phyloP scores from a whole-genome alignment of 495 filamentous ascomycete species.

The Penicillium desertorum region DNA sequence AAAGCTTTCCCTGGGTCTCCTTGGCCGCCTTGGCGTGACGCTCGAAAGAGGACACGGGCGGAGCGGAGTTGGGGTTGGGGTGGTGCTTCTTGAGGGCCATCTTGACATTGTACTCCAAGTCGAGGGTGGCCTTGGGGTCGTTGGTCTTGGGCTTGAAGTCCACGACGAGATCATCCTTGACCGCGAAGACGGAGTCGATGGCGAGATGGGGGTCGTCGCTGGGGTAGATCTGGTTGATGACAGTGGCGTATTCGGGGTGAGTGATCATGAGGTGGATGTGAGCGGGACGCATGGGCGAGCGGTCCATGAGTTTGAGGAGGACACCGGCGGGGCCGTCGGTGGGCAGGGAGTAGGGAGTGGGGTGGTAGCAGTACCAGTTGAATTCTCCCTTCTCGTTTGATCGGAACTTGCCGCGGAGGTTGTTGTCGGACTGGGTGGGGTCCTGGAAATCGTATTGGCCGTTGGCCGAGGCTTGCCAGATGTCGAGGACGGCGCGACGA shows the following conservation, averaged over 20 bases:
- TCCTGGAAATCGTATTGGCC: slow-evolving; percentile 91
- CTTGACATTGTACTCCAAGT: slow-evolving; percentile 47
- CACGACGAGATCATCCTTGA: slow-evolving; percentile 64
- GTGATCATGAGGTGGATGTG: slow-evolving; percentile 54
- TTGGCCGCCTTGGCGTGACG: slow-evolving; percentile 34
- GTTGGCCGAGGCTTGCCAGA: slow-evolving; percentile 85
- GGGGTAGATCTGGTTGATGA: slow-evolving; percentile 66
- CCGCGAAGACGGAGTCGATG: slow-evolving; percentile 65
- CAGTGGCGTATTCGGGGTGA: slow-evolving; percentile 49
- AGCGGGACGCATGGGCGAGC: slow-evolving; percentile 55
- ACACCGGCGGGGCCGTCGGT: slow-evolving; percentile 71
- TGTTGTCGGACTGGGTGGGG: slow-evolving; percentile 73
- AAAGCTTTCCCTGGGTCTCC: slow-evolving; percentile 6
- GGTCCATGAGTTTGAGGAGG: slow-evolving; percentile 69
- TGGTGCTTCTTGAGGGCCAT: slow-evolving; percentile 51
- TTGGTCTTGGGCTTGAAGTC: slow-evolving; percentile 57
- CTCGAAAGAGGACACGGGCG: slow-evolving; percentile 48
- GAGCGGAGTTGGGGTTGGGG: slow-evolving; percentile 48
- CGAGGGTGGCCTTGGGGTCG: slow-evolving; percentile 48
- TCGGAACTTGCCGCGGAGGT: slow-evolving; percentile 80
- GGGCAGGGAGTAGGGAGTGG: slow-evolving; percentile 76
- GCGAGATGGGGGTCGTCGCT: slow-evolving; percentile 58
- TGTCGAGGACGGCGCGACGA: slow-evolving; percentile 73
- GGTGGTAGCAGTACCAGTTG: slow-evolving; percentile 79
- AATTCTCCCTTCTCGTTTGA: slow-evolving; percentile 74